Conservation (phyloP, 345 rosid species). For the Punica granatum region DNA sequence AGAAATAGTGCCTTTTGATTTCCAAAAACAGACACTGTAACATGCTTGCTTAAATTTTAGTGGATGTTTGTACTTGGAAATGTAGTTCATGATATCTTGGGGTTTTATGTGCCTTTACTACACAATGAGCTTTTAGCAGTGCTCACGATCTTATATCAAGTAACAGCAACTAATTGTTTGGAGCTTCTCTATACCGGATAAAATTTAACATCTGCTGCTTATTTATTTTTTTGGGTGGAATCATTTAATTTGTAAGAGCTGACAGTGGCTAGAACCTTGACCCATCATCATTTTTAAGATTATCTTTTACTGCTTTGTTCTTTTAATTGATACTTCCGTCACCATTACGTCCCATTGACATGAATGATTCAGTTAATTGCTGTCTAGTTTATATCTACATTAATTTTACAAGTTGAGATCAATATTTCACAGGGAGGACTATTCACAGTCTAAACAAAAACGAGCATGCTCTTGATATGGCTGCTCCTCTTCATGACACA, state of each 20-base stretch:
- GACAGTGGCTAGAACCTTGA: neutral
- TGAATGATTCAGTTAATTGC: neutral
- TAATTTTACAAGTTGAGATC: neutral
- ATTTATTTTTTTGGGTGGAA: neutral
- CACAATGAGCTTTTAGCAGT: neutral
- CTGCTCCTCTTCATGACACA: constrained; percentile 66
- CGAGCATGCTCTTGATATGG: constrained; percentile 86
- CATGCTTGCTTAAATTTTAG: neutral
- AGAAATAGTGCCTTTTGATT: neutral
- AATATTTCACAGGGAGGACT: constrained; percentile 46
- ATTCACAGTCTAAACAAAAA: constrained; percentile 85
- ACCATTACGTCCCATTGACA: neutral
- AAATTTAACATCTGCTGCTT: neutral
- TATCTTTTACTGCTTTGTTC: neutral
- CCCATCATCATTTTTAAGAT: neutral
- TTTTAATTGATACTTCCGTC: neutral
- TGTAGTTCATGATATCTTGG: neutral
- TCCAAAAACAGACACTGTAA: neutral
- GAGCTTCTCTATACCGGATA: neutral
- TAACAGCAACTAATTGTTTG: neutral
- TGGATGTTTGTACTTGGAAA: neutral
- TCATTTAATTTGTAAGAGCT: neutral
- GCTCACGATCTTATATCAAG: neutral
- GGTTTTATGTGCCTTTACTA: neutral
- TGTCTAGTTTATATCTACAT: neutral